These are phyloP conservation scores for Coffea eugenioides DNA, from an alignment of 257 asterid genomes.

Conservation along the genomic window DNA sequence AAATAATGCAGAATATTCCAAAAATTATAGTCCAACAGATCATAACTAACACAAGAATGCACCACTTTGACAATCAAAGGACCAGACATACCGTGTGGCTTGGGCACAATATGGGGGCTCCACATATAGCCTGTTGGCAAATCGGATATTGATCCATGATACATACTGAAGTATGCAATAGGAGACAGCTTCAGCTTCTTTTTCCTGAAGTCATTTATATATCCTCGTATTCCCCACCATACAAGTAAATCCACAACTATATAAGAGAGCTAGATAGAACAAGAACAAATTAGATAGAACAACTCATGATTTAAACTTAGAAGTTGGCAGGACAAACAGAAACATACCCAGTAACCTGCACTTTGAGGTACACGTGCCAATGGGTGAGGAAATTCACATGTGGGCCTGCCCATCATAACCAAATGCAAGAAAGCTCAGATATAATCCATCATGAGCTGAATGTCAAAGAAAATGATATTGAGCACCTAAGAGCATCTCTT, in stretches of 20 bases:
- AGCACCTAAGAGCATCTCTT: background rate
- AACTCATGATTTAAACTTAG: slow-evolving; percentile 4
- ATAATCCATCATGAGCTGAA: background rate
- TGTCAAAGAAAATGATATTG: background rate
- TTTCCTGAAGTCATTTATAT: slow-evolving; percentile 85
- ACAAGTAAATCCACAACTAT: slow-evolving; percentile 89
- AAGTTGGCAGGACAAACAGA: slow-evolving; percentile 13
- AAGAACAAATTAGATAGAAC: slow-evolving; percentile 3
- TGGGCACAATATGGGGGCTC: slow-evolving; percentile 94
- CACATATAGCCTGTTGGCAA: slow-evolving; percentile 99
- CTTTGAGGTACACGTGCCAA: slow-evolving; percentile 96
- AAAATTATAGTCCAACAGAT: background rate
- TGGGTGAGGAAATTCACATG: slow-evolving; percentile 96
- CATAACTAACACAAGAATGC: background rate
- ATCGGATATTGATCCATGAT: slow-evolving; percentile 92
- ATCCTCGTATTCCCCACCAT: slow-evolving; percentile 99
- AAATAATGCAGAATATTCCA: background rate
- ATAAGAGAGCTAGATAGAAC: slow-evolving; percentile 73
- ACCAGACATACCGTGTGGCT: slow-evolving; percentile 72
- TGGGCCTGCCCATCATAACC: slow-evolving; percentile 75
- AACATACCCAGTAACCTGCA: slow-evolving; percentile 96
- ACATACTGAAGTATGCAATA: slow-evolving; percentile 91
- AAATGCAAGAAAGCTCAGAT: slow-evolving; percentile 20
- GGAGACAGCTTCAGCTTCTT: slow-evolving; percentile 90
- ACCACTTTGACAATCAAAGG: background rate